Percentiles rank a stretch among this genome's conserved stretches.
These are phyloP conservation scores for Gossypium ekmanianum DNA, from an alignment of 345 rosid species.

Conservation along the genomic window DNA sequence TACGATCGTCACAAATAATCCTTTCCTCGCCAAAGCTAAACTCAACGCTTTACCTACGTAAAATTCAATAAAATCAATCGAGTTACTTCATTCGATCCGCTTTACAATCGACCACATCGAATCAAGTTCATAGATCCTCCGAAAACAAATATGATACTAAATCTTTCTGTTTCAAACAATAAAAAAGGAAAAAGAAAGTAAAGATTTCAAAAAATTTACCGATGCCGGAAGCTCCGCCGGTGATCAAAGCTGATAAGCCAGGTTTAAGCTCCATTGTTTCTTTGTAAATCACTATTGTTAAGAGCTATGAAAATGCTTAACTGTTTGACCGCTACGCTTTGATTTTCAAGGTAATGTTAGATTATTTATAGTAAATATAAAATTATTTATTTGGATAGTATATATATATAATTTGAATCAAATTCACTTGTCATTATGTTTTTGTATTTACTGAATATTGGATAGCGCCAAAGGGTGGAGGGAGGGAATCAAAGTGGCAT, in stretches of 20 bases:
- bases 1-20: conserved; percentile 67
- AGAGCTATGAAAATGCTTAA: background rate
- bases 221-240: conserved; percentile 94
- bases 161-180: background rate
- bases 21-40: conserved; percentile 80
- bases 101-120: background rate
- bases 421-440: no score
- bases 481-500: no score
- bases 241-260: conserved; percentile 82
- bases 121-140: background rate
- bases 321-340: background rate
- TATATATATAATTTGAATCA: no score
- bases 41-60: conserved; percentile 74
- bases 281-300: background rate
- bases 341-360: background rate
- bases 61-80: background rate
- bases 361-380: background rate
- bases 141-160: background rate
- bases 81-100: background rate
- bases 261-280: conserved; percentile 71
- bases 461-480: no score
- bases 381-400: background rate
- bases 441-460: no score
- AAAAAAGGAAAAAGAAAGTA: background rate
- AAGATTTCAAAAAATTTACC: conserved; percentile 32